phyloP scores from a whole-genome alignment of 2,329 filamentous ascomycete species.

The Monosporascus cannonballus region DNA sequence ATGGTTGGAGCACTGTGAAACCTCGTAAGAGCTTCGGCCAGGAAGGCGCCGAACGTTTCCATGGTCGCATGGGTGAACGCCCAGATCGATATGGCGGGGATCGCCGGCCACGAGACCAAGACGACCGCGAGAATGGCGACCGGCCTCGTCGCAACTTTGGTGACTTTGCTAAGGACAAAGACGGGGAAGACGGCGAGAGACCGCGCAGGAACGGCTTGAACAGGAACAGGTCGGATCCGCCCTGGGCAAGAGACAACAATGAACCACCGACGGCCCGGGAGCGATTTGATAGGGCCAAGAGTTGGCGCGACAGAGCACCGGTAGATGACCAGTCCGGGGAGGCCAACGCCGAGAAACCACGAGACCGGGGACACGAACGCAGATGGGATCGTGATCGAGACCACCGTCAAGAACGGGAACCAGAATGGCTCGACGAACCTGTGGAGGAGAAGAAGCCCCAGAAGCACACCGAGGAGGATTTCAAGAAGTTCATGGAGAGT shows the following conservation, averaged over 20 bases:
- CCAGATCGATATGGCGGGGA: slow-evolving; percentile 35
- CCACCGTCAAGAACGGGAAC: slow-evolving; percentile 66
- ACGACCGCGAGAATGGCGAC: slow-evolving; percentile 50
- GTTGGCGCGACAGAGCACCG: slow-evolving; percentile 51
- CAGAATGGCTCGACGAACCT: slow-evolving; percentile 82
- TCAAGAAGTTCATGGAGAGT: slow-evolving; percentile 87
- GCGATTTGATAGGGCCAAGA: slow-evolving; percentile 52
- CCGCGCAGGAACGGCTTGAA: slow-evolving; percentile 58
- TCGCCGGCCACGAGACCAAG: slow-evolving; percentile 34
- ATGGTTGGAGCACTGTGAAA: slow-evolving; percentile 71
- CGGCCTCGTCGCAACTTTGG: slow-evolving; percentile 45
- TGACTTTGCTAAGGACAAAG: slow-evolving; percentile 37
- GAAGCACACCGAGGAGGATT: slow-evolving; percentile 79
- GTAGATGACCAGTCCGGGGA: slow-evolving; percentile 31
- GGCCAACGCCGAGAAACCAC: slow-evolving; percentile 33
- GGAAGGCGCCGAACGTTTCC: slow-evolving; percentile 66
- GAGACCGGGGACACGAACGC: slow-evolving; percentile 53
- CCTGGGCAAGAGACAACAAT: slow-evolving; percentile 65
- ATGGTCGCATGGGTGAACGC: slow-evolving; percentile 55
- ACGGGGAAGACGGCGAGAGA: slow-evolving; percentile 46
- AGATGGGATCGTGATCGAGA: slow-evolving; percentile 51
- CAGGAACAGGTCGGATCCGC: slow-evolving; percentile 61
- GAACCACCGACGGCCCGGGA: slow-evolving; percentile 36
- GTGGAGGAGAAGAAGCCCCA: slow-evolving; percentile 63
- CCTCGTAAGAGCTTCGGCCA: slow-evolving; percentile 68